Conservation (phyloP, 1,139 yeast species). For the Trichomonascaceae sp. region DNA sequence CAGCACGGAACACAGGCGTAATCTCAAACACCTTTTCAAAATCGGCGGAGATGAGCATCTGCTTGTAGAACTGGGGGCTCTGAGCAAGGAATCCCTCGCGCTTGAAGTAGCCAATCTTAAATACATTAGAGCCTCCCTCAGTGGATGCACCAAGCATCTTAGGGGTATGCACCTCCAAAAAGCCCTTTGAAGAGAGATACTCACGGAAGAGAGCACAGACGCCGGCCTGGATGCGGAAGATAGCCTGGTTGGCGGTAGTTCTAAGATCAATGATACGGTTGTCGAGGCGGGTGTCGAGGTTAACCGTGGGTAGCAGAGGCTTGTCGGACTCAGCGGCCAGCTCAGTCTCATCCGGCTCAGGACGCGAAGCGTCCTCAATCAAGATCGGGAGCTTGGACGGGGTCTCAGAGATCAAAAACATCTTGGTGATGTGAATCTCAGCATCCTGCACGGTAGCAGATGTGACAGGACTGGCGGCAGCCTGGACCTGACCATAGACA, state of each 20-base stretch:
- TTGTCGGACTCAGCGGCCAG: constrained; percentile 80
- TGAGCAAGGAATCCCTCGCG: constrained; percentile 90
- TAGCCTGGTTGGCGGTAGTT: constrained; percentile 95
- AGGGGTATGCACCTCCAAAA: constrained; percentile 91
- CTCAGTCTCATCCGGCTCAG: constrained; percentile 47
- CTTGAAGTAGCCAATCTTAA: constrained; percentile 86
- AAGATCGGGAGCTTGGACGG: constrained; percentile 89
- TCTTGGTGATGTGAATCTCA: constrained; percentile 65
- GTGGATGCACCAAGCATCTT: constrained; percentile 90
- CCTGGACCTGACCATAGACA: constrained; percentile 72
- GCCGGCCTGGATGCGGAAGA: constrained; percentile 85
- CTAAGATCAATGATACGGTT: constrained; percentile 91
- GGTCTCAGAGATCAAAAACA: constrained; percentile 70
- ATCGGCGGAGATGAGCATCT: constrained; percentile 95
- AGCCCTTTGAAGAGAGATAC: constrained; percentile 52
- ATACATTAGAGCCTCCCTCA: constrained; percentile 96
- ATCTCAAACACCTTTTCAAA: constrained; percentile 92
- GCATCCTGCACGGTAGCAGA: constrained; percentile 86
- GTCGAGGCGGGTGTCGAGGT: constrained; percentile 91
- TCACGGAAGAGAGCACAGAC: constrained; percentile 84
- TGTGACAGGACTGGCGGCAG: constrained; percentile 77
- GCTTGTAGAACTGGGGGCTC: constrained; percentile 96
- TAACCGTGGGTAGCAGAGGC: constrained; percentile 82
- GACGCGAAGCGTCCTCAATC: constrained; percentile 91
- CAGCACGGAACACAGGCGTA: constrained; percentile 98